Base-by-base conservation (phyloP, 1,284 basidiomycete genomes). In the Neotropicomus parvogracilis region DNA sequence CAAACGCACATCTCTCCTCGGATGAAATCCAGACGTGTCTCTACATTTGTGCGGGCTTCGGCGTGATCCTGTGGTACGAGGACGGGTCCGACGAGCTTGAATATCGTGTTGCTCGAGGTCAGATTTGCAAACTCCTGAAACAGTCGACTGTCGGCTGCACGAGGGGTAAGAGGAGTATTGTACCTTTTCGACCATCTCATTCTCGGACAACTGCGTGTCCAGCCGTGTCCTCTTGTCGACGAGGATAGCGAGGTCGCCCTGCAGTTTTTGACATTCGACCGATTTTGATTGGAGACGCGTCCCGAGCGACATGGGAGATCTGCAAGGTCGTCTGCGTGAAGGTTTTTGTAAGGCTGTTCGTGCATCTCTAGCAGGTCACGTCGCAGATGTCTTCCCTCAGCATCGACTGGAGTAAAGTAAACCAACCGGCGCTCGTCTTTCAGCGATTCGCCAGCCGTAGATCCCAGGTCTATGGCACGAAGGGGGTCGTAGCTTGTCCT, bases 21-120 rank as follows among this genome's bases (percentile, higher is more conserved):
- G 63, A 99, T 98, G 69, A 93, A 97, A 52, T 93, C 91, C 33
- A 99, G 71, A 6, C 95, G 83, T 50, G 91, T 97, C 54, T 93
- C 83, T 27, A 99, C 91, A 62, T 95, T 97, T 49, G 72, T 74
- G 64, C 88, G 90, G 10, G 95, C 95, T 59, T 98, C 97, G 6
- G 69, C 68, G 59, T 86, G 84, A 55, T 97, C 95, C 69, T 98
- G 95, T 59, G 88, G 83, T 7, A 98, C 83, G 19, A 99, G 79
- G 2, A 94, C 88, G 1, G 93, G 91, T 0, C 95, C 97, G 38
- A 97, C 80, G 39, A 93, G 81, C 72, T 99, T 99, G 76, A 87
- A 99, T 8, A 99, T 80, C 8, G 78, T 80, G 62, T 95, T 97
- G 55, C 84, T 79, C 1, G 83, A 70, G 40, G 85, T 87, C 48